phyloP scores from a whole-genome alignment of 768 basidiomycete species.

The Trametes maxima region DNA sequence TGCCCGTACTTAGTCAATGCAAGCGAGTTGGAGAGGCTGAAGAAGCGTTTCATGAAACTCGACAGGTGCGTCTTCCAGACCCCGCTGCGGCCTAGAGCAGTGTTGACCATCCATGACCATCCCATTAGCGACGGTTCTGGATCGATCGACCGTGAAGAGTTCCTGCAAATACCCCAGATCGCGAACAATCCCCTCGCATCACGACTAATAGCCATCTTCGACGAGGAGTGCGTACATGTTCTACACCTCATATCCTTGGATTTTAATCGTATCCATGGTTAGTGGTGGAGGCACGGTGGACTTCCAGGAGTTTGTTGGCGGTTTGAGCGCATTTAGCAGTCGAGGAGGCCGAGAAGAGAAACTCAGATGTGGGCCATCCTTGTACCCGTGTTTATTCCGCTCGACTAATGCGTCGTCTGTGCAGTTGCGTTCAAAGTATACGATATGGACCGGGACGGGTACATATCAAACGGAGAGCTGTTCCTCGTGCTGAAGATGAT shows the following conservation, averaged over 20 bases:
- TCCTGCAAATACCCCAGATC: constrained; percentile 98
- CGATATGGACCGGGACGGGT: constrained; percentile 97
- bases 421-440: constrained; percentile 99
- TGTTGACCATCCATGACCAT: background rate
- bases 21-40: constrained; percentile 89
- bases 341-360: constrained; percentile 98
- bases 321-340: constrained; percentile 96
- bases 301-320: constrained; percentile 98
- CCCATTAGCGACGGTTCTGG: constrained; percentile 87
- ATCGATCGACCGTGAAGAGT: constrained; percentile 98
- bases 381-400: background rate
- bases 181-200: constrained; percentile 96
- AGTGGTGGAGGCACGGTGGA: constrained; percentile 99
- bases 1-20: constrained; percentile 72
- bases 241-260: background rate
- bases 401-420: background rate
- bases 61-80: constrained; percentile 63
- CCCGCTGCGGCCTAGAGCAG: background rate
- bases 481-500: constrained; percentile 99
- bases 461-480: constrained; percentile 96
- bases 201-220: constrained; percentile 99
- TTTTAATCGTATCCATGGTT: constrained; percentile 6
- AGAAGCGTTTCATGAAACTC: constrained; percentile 99
- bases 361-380: constrained; percentile 71
- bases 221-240: constrained; percentile 82